Conservation (phyloP, 345 rosid genomes). For the Eutrema yunnanense region DNA sequence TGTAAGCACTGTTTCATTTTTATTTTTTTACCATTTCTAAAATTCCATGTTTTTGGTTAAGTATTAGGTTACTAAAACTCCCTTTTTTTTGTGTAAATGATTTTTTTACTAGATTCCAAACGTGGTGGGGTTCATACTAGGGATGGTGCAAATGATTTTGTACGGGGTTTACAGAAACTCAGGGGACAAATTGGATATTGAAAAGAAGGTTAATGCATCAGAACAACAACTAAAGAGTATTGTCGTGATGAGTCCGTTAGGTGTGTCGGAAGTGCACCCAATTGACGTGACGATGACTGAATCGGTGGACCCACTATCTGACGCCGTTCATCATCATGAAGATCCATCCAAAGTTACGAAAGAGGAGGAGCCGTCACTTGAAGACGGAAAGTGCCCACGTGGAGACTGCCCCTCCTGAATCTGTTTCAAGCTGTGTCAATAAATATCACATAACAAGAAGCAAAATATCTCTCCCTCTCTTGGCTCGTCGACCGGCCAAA, state of each 20-base stretch:
- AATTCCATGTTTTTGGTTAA: background rate
- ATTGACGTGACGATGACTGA: slow-evolving; percentile 10
- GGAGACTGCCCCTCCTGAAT: slow-evolving; percentile 13
- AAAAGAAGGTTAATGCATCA: slow-evolving; percentile 23
- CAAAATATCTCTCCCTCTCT: background rate
- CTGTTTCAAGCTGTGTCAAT: slow-evolving; percentile 23
- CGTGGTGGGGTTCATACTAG: slow-evolving; percentile 60
- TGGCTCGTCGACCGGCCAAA: slow-evolving; percentile 6
- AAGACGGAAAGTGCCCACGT: slow-evolving; percentile 21
- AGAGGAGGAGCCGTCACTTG: slow-evolving; percentile 18
- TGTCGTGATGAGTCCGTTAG: slow-evolving; percentile 32
- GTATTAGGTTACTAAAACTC: background rate
- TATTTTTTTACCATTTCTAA: background rate
- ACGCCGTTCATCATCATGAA: slow-evolving; percentile 9
- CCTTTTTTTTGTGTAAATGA: background rate
- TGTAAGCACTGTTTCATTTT: slow-evolving; percentile 37
- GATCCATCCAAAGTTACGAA: slow-evolving; percentile 19
- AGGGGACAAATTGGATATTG: slow-evolving; percentile 8
- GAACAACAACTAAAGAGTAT: slow-evolving; percentile 33
- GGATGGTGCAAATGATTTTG: slow-evolving; percentile 64
- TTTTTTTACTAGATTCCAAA: slow-evolving; percentile 58
- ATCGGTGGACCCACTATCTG: slow-evolving; percentile 14
- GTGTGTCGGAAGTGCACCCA: slow-evolving; percentile 34
- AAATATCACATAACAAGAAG: background rate
- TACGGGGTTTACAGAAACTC: slow-evolving; percentile 49